A percentile compares a stretch with the other conserved stretches of the same genome.
Conservation (phyloP, 2,329 filamentous ascomycete species). For the Xylaria sp. region DNA sequence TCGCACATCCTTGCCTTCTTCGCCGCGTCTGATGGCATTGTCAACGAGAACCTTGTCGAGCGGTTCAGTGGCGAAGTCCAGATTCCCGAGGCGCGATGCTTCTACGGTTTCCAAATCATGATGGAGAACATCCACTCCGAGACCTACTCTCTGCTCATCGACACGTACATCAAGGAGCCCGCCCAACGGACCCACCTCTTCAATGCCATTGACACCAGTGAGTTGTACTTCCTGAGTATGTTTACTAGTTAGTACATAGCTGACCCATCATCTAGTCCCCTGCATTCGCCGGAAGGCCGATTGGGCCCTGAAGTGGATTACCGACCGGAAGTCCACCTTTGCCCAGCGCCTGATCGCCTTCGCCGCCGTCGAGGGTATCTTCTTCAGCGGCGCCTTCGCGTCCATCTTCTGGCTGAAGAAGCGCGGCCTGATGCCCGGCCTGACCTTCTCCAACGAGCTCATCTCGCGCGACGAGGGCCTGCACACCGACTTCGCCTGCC, state of each 20-base stretch:
- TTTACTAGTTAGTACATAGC: slow-evolving; percentile 1
- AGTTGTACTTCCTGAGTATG: slow-evolving; percentile 38
- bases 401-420: slow-evolving; percentile 99
- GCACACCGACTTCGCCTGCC: slow-evolving; percentile 98
- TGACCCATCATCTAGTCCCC: slow-evolving; percentile 63
- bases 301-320: slow-evolving; percentile 95
- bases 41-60: slow-evolving; percentile 99
- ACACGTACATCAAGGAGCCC: slow-evolving; percentile 98
- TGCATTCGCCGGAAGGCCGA: slow-evolving; percentile 99
- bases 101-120: slow-evolving; percentile 99
- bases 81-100: slow-evolving; percentile 96
- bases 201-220: slow-evolving; percentile 97
- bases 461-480: slow-evolving; percentile 99
- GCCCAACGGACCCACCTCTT: slow-evolving; percentile 93
- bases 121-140: slow-evolving; percentile 99
- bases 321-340: slow-evolving; percentile 90
- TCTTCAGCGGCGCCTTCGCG: slow-evolving; percentile 98
- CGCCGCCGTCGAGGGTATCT: slow-evolving; percentile 97
- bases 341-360: slow-evolving; percentile 95
- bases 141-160: slow-evolving; percentile 98
- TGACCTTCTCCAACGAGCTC: slow-evolving; percentile 99
- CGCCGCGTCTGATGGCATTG: slow-evolving; percentile 96
- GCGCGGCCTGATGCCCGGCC: slow-evolving; percentile 96
- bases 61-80: slow-evolving; percentile 97
- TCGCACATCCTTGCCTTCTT: slow-evolving; percentile 99